Base-by-base conservation (phyloP, 495 filamentous ascomycete species). In the Penicillium nucicola region DNA sequence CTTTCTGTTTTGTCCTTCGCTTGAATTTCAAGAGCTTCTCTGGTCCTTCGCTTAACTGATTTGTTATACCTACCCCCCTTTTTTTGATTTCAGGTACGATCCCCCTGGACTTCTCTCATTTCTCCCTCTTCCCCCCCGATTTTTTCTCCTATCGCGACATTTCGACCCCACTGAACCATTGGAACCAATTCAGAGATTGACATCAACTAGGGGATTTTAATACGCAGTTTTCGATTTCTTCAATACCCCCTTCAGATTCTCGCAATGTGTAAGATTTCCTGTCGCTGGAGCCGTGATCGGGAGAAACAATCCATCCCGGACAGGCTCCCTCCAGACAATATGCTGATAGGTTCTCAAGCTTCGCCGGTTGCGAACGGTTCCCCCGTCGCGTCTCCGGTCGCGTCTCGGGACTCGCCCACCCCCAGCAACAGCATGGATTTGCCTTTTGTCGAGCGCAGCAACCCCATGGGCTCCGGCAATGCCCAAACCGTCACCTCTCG, bases 401-500 rank as follows among this genome's bases (percentile, higher is more conserved):
- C 61, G 51, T 61, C 69, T 30, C 55, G 51, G 47, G 60, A 64
- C 35, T 75, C 69, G 5, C 60, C 66, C 42, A 65, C 68, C 7
- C 65, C 66, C 45, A 71, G 61, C 65, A 79, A 79, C 66, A 81
- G 83, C 68, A 75, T 77, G 23, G 68, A 77, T 11, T 79, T 81
- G 45, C 81, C 82, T 30, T 77, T 75, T 57, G 75, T 79, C 38
- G 80, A 84, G 57, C 77, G 78, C 61, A 81, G 74, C 66, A 89
- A 81, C 73, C 74, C 78, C 31, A 79, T 80, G 78, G 79, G 77
- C 57, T 78, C 77, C 53, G 76, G 75, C 40, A 77, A 67, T 62
- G 80, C 77, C 64, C 87, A 82, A 62, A 87, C 84, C 45, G 82
- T 87, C 64, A 80, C 78, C 70, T 89, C 86, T 56, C 89, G 86